Evolutionary conservation across 2,329 filamentous ascomycete species (phyloP), one percentile per base, ranked within the genome.

Genomic region (Alternaria dauci): DNA sequence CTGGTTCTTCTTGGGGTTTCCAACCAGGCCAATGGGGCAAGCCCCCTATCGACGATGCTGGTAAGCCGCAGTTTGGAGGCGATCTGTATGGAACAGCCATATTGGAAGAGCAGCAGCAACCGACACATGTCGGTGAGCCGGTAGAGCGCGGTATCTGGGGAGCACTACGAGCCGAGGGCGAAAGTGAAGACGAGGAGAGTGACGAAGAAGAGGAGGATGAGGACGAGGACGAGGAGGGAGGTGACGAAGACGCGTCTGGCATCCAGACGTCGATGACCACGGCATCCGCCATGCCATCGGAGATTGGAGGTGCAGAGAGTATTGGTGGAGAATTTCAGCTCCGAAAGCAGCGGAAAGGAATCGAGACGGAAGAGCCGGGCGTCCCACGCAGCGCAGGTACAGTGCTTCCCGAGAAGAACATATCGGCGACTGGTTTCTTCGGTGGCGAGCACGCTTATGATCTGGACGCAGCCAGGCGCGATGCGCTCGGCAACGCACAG

Each of bases 1-100:
- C 92, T 1, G 94, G 94, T 48, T 94, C 91, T 25, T 88, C 89
- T 58, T 99, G 95, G 95, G 95, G 95, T 2, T 99, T 96, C 78
- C 91, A 94, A 69, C 93, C 94, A 8, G 95, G 95, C 61, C 94
- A 94, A 61, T 99, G 94, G 84, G 95, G 95, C 52, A 98, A 98
- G 77, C 94, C 95, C 0, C 95, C 95, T 0, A 89, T 96, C 1
- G 94, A 98, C 75, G 95, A 98, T 70, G 91, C 92, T 77, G 96
- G 97, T 78, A 85, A 92, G 52, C 94, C 95, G 0, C 83, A 97
- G 3, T 98, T 94, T 75, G 95, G 94, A 53, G 94, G 95, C 68
- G 95, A 99, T 78, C 92, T 98, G 23, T 97, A 97, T 75, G 95
- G 95, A 61, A 88, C 96, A 48, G 77, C 88, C 56, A 85, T 88